Evolutionary conservation across 495 filamentous ascomycete species (phyloP).

Genomic region (Delitschia confertaspora): DNA sequence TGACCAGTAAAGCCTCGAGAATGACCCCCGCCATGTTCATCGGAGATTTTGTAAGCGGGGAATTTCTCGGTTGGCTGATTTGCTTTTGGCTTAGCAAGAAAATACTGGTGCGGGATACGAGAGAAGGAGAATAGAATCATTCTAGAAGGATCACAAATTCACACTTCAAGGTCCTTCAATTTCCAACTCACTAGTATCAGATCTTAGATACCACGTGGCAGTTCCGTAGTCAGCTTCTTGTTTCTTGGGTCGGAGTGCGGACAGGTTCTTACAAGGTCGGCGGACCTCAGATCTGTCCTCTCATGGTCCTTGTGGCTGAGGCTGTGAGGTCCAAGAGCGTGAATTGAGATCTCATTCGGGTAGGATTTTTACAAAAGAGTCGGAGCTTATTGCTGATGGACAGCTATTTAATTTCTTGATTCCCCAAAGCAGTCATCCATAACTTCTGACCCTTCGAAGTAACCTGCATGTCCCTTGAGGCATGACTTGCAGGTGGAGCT

Average conservation of each 20-base stretch:
- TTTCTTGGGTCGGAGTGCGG: conserved; percentile 3
- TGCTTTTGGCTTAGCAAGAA: too few species aligned
- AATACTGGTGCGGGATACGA: conserved; percentile 7
- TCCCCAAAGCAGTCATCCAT: not conserved
- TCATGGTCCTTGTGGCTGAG: conserved; percentile 11
- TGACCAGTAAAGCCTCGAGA: conserved; percentile 5
- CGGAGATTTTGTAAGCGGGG: conserved; percentile 21
- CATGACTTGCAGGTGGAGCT: not conserved
- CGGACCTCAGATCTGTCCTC: conserved; percentile 4
- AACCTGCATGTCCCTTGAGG: too few species aligned
- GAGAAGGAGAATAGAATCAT: not conserved
- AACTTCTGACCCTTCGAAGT: not conserved
- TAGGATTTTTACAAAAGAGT: not conserved
- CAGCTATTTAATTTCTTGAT: not conserved
- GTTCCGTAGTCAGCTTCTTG: conserved; percentile 13
- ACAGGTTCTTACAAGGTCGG: conserved; percentile 6
- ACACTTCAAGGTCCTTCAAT: too few species aligned
- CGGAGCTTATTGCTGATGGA: conserved; percentile 9
- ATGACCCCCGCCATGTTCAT: not conserved
- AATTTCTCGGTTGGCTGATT: conserved; percentile 13
- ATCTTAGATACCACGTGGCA: conserved; percentile 18
- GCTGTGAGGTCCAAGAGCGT: conserved; percentile 12
- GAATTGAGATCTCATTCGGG: conserved; percentile 1
- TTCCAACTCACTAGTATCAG: conserved; percentile 1
- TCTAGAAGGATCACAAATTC: conserved; percentile 16